Evolutionary conservation across 2,329 filamentous ascomycete genomes (phyloP), one percentile per base, ranked within the genome.

Genomic region (Taxawa tesnikishii): DNA sequence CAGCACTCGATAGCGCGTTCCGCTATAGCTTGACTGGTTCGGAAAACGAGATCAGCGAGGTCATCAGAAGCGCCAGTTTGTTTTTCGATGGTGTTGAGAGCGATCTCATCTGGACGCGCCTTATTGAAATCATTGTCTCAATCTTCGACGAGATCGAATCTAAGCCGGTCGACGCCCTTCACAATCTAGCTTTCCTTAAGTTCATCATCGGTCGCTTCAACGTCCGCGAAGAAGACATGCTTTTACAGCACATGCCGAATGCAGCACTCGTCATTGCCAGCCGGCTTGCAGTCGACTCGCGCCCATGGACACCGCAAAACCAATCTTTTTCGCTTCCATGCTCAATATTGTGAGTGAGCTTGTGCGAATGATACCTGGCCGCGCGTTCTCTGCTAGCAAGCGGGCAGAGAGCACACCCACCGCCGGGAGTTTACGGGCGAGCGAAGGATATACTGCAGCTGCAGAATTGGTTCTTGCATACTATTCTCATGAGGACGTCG

Each of bases 51-150:
- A 84, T 90, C 39, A 68, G 75, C 10, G 90, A 98, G 54, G 85
- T 96, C 3, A 68, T 96, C 43, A 76, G 83, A 43, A 96, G 88
- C 51, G 90, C 88, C 4, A 93, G 82, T 50, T 79, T 90, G 25
- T 98, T 98, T 58, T 98, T 98, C 44, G 90, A 98, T 50, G 88
- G 88, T 4, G 88, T 96, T 24, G 90, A 98, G 56, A 93, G 87
- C 46, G 80, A 82, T 6, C 65, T 96, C 13, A 94, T 98, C 28
- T 98, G 92, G 65, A 39, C 43, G 10, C 46, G 43, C 19, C 39
- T 56, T 3, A 38, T 47, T 25, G 40, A 38, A 15, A 38, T 49
- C 24, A 21, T 37, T 7, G 19, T 29, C 11, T 32, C 30, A 10
- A 31, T 35, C 7, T 29, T 39, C 8, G 31, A 39, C 12, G 15